phyloP scores from a whole-genome alignment of 78 protist species.

The Tieghemostelium lacteum region DNA sequence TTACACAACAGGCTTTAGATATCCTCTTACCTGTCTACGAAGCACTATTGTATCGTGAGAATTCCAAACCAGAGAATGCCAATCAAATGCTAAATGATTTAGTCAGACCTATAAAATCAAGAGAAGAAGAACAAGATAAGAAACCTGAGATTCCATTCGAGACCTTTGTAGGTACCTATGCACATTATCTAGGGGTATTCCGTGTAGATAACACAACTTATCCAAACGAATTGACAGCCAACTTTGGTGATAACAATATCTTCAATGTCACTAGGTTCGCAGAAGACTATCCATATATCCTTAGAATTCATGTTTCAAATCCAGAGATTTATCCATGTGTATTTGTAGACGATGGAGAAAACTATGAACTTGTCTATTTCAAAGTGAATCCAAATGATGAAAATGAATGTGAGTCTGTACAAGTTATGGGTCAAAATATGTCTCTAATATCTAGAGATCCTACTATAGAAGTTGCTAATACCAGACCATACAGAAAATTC shows the following conservation, averaged over 20 bases:
- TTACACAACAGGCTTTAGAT: slow-evolving; percentile 35
- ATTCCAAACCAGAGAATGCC: not conserved
- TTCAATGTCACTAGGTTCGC: slow-evolving; percentile 19
- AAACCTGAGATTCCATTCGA: slow-evolving; percentile 9
- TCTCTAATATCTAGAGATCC: slow-evolving; percentile 15
- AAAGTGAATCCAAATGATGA: not conserved
- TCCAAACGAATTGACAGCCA: slow-evolving; percentile 3
- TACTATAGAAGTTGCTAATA: too few relatives aligned
- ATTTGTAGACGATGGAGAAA: slow-evolving; percentile 17
- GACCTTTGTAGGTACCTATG: slow-evolving; percentile 39
- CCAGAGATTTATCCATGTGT: not conserved
- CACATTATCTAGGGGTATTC: slow-evolving; percentile 16
- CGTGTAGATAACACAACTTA: not conserved
- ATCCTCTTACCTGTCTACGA: slow-evolving; percentile 46
- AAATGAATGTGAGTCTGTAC: not conserved
- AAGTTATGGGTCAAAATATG: slow-evolving; percentile 61
- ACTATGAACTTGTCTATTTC: slow-evolving; percentile 63
- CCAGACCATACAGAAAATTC: too few relatives aligned
- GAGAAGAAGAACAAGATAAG: not conserved
- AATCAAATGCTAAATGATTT: not conserved
- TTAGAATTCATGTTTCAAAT: slow-evolving; percentile 15
- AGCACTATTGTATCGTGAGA: slow-evolving; percentile 9
- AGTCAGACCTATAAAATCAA: not conserved
- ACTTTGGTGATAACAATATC: slow-evolving; percentile 45
- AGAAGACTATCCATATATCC: slow-evolving; percentile 32